Percentiles rank a stretch among this genome's conserved stretches.
Conservation (phyloP, 352 stramenopile species). For the Globisporangium polare region DNA sequence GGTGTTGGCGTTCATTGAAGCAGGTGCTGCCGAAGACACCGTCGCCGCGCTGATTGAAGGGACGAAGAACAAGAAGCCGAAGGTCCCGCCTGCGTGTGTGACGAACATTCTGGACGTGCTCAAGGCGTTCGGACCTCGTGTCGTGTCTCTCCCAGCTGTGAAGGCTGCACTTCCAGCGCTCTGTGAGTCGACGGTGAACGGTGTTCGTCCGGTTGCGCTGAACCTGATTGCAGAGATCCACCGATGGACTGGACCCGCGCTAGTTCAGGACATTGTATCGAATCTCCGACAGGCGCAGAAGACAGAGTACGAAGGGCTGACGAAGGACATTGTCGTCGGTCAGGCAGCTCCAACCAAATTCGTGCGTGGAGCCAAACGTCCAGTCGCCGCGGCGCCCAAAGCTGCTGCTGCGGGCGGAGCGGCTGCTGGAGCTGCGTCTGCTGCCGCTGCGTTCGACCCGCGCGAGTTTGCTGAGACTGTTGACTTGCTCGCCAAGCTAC, state of each 20-base stretch:
- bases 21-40: slow-evolving; percentile 71
- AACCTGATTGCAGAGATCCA: slow-evolving; percentile 81
- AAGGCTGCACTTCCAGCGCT: slow-evolving; percentile 64
- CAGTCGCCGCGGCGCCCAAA: slow-evolving; percentile 13
- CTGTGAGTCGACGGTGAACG: slow-evolving; percentile 80
- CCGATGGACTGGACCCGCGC: slow-evolving; percentile 66
- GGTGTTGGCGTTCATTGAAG: slow-evolving; percentile 67
- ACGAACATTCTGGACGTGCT: slow-evolving; percentile 62
- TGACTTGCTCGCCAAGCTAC: slow-evolving; percentile 75
- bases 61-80: slow-evolving; percentile 85
- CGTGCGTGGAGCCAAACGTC: slow-evolving; percentile 55
- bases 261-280: slow-evolving; percentile 76
- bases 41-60: slow-evolving; percentile 72
- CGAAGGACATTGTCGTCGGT: slow-evolving; percentile 64
- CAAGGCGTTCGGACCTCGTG: slow-evolving; percentile 73
- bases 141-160: slow-evolving; percentile 65
- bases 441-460: slow-evolving; percentile 48
- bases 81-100: slow-evolving; percentile 75
- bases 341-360: slow-evolving; percentile 69
- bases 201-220: slow-evolving; percentile 70
- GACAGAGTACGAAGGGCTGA: slow-evolving; percentile 76
- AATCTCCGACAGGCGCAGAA: slow-evolving; percentile 81
- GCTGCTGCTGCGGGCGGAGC: slow-evolving; percentile 2
- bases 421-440: slow-evolving; percentile 10
- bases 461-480: slow-evolving; percentile 85